Base-by-base conservation (phyloP, 2,329 filamentous ascomycete genomes). In the Escovopsis sp. region DNA sequence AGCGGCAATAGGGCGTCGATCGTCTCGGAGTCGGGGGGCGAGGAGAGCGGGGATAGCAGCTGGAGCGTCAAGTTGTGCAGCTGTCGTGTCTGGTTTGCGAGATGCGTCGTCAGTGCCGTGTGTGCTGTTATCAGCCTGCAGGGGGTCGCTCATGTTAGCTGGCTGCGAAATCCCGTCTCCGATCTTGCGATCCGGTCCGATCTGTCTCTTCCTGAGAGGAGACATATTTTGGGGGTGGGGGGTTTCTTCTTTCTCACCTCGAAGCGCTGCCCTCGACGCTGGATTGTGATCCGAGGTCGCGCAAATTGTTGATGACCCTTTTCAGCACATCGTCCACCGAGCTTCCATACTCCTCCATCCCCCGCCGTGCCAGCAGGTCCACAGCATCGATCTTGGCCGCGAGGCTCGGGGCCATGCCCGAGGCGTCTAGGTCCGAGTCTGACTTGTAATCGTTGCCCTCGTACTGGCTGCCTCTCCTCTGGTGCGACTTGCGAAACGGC, bases 361-460 rank as follows among this genome's bases (percentile, higher is more conserved):
- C 76, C 47, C 75, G 65, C 56, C 80, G 66, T 51, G 77, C 82
- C 43, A 86, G 61, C 43, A 77, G 77, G 58, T 86, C 82, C 37
- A 87, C 73, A 26, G 77, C 78, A 50, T 82, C 80, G 54, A 87
- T 83, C 58, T 76, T 77, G 35, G 77, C 71, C 42, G 85, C 72
- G 39, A 87, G 61, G 23, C 73, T 77, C 0, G 75, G 69, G 7
- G 78, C 74, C 55, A 86, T 79, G 18, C 77, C 78, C n/a, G 77
- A 67, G 10, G 72, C 69, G 32, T 85, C 80, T 15, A 85, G 63
- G 54, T 85, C 81, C 3, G 77, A 80, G 49, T 83, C 79, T 1
- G 76, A 82, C 6, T 81, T 80, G 55, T 83, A 85, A 55, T 85
- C 80, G 50, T 78, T 83, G 7, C 81, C 80, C 53, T 85, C 80